Conservation (phyloP, 495 filamentous ascomycete genomes). For the Tuber microsphaerosporum region DNA sequence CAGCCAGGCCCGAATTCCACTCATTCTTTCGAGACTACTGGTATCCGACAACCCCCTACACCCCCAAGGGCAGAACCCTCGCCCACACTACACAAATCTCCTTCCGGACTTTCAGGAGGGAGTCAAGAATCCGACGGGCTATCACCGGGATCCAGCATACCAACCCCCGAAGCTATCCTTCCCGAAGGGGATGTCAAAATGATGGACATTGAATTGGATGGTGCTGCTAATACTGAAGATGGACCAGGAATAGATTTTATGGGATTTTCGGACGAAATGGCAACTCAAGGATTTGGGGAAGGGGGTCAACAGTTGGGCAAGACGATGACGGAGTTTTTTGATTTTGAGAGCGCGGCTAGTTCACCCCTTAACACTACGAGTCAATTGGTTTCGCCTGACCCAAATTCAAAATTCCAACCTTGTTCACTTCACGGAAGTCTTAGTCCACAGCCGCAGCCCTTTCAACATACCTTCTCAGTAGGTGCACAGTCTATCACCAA, state of each 20-base stretch:
- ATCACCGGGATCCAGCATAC: not conserved
- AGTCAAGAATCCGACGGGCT: not conserved
- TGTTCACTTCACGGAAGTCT: not conserved
- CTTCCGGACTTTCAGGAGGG: not conserved
- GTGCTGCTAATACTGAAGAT: not conserved
- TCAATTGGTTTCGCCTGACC: not conserved
- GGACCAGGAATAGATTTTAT: not conserved
- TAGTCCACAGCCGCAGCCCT: not conserved
- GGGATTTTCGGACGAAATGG: not conserved
- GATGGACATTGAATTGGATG: not conserved
- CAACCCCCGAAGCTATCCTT: not conserved
- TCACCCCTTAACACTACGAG: not conserved
- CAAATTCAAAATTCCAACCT: conserved; percentile 1
- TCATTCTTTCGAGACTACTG: not conserved
- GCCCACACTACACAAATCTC: not conserved
- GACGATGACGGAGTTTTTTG: not conserved
- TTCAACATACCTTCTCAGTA: not conserved
- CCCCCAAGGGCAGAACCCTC: not conserved
- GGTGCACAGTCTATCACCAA: not conserved
- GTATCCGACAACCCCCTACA: not conserved
- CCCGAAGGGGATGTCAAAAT: conserved; percentile 2
- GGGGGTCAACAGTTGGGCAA: not conserved
- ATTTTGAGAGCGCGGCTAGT: conserved; percentile 1
- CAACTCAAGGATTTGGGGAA: not conserved
- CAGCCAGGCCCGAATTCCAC: not conserved